A percentile compares a stretch with the other conserved stretches of the same genome.
Conservation (phyloP, 1,284 basidiomycete genomes). For the Fomes fomentarius region DNA sequence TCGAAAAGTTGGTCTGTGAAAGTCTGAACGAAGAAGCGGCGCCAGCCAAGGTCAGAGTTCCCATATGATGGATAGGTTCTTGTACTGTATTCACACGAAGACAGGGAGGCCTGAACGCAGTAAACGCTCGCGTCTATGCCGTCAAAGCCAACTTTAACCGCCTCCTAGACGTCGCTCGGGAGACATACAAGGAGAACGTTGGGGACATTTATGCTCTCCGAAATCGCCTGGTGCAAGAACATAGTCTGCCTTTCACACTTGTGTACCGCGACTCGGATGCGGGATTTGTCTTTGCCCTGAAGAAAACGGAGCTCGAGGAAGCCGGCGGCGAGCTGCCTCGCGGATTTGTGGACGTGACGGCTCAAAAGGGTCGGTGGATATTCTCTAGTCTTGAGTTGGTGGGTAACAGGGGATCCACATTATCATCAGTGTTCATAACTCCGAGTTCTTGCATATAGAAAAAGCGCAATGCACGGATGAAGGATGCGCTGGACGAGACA, state of each 20-base stretch:
- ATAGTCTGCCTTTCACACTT: slow-evolving; percentile 65
- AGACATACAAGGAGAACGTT: slow-evolving; percentile 90
- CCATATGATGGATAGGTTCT: slow-evolving; percentile 29
- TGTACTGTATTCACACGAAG: not conserved
- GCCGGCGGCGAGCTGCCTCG: slow-evolving; percentile 56
- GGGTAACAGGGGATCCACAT: slow-evolving; percentile 24
- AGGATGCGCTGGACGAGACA: slow-evolving; percentile 82
- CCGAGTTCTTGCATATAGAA: slow-evolving; percentile 50
- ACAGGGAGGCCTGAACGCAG: slow-evolving; percentile 68
- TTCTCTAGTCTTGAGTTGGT: slow-evolving; percentile 86
- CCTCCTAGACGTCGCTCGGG: slow-evolving; percentile 89
- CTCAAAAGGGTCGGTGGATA: slow-evolving; percentile 70
- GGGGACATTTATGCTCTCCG: slow-evolving; percentile 80
- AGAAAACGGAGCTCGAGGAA: slow-evolving; percentile 58
- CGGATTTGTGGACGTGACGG: slow-evolving; percentile 70
- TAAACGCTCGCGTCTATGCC: slow-evolving; percentile 83
- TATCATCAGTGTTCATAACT: not conserved
- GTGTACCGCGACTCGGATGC: slow-evolving; percentile 70
- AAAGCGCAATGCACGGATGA: slow-evolving; percentile 83
- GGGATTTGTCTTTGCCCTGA: slow-evolving; percentile 73
- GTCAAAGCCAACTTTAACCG: slow-evolving; percentile 82
- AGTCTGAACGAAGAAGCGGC: slow-evolving; percentile 75
- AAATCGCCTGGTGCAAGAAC: slow-evolving; percentile 57
- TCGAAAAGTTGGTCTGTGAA: slow-evolving; percentile 60
- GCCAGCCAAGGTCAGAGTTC: slow-evolving; percentile 54